Percentiles rank a stretch among this genome's conserved stretches.
Conservation (phyloP, 306 rosid species). For the Vigna nakashimae region DNA sequence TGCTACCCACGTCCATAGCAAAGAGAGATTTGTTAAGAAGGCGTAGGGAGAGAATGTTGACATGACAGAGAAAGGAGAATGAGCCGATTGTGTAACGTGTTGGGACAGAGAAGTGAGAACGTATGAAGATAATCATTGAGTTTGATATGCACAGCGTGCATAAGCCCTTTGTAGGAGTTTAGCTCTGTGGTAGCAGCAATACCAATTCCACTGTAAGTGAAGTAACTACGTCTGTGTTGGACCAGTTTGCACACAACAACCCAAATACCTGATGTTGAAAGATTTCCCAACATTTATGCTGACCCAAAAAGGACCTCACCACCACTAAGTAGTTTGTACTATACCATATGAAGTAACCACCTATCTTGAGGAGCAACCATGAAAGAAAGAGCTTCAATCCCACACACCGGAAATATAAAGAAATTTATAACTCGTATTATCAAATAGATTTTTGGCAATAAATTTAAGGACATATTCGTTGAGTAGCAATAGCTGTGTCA, state of each 20-base stretch:
- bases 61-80: neutral
- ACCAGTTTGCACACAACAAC: neutral
- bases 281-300: neutral
- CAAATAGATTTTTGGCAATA: neutral
- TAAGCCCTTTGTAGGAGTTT: neutral
- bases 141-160: neutral
- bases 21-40: neutral
- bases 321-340: neutral
- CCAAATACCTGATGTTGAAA: conserved; percentile 6
- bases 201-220: neutral
- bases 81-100: neutral
- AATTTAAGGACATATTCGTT: conserved; percentile 8
- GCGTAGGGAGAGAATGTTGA: neutral
- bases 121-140: neutral
- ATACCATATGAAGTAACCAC: neutral
- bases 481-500: neutral
- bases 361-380: conserved; percentile 20
- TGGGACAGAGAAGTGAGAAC: neutral
- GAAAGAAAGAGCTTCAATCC: conserved; percentile 20
- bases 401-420: neutral
- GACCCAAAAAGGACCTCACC: neutral
- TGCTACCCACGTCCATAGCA: neutral
- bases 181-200: neutral
- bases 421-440: neutral
- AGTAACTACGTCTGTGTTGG: neutral